Base-by-base conservation (phyloP, 2,329 filamentous ascomycete species). In the Colletotrichum costaricense region DNA sequence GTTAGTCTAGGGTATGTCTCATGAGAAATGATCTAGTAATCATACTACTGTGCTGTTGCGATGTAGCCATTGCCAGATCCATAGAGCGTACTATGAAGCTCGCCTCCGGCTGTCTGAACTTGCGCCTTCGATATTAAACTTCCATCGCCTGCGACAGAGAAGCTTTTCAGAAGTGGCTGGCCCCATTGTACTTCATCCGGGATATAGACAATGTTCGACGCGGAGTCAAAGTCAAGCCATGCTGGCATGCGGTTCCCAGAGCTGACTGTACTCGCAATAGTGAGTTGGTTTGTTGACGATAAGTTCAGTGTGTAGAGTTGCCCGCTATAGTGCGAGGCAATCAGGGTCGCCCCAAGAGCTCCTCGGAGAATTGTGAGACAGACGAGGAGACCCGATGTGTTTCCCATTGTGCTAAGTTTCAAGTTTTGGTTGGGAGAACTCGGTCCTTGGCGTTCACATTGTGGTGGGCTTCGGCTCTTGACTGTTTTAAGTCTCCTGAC, bases 41-140 rank as follows among this genome's bases (percentile, higher is more conserved):
- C 81, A 74, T 79, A 87, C 85, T 87, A 87, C 76, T 86, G 80
- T 2, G 84, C 82, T 4, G 82, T 81, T 2, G 84, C 84, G 65
- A 86, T 80, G 76, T 85, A 87, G 5, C 81, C 76, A 60, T 79
- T 79, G 14, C 83, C 84, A 65, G 84, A 81, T 4, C 83, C 84
- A 49, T 83, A 87, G 5, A 85, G 76, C 0, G 78, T 78, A 52
- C 84, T 84, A 72, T 86, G 82, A 5, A 87, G 81, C 65, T 82
- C 82, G 5, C 82, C 82, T 9, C 83, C 82, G 12, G 76, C 73
- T 3, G 81, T 80, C 46, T 78, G 70, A n/a, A 80, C 78, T 38
- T 80, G 79, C 4, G 79, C 81, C 1, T 78, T 77, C 38, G 80
- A 77, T 33, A 77, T 79, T 38, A 84, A 69, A 14, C 77, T 76